Evolutionary conservation across 306 rosid genomes (phyloP).

Genomic region (Hippophae rhamnoides): DNA sequence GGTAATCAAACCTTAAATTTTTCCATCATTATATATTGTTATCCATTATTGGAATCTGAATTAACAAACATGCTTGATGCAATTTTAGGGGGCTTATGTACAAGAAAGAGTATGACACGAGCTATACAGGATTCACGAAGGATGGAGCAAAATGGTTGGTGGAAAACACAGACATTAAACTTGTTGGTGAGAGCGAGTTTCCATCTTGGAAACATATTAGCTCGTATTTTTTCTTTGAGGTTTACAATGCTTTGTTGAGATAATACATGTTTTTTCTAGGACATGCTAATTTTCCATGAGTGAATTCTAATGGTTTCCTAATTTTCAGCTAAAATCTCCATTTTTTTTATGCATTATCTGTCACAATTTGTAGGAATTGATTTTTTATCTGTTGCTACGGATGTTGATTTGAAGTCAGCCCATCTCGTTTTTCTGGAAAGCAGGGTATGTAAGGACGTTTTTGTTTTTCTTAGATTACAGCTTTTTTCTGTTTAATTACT

Average conservation of each 20-base stretch:
- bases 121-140: slow-evolving; percentile 53
- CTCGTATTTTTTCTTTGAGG: neutral
- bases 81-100: slow-evolving; percentile 58
- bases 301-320: neutral
- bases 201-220: too few relatives aligned
- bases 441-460: slow-evolving; percentile 17
- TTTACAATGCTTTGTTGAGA: neutral
- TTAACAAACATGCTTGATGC: neutral
- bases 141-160: slow-evolving; percentile 76
- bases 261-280: neutral
- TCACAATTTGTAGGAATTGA: slow-evolving; percentile 25
- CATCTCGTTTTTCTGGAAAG: slow-evolving; percentile 24
- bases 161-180: slow-evolving; percentile 73
- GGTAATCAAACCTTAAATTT: neutral
- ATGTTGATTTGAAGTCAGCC: slow-evolving; percentile 21
- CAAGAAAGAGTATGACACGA: slow-evolving; percentile 49
- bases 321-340: neutral
- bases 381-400: slow-evolving; percentile 34
- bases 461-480: neutral
- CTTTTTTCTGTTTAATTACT: neutral
- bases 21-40: neutral
- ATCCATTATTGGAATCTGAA: neutral
- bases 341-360: neutral
- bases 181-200: slow-evolving; percentile 37
- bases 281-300: neutral